These are phyloP conservation scores for Aureobasidium sp. DNA, from an alignment of 2,329 filamentous ascomycete genomes.

Conservation along the genomic window DNA sequence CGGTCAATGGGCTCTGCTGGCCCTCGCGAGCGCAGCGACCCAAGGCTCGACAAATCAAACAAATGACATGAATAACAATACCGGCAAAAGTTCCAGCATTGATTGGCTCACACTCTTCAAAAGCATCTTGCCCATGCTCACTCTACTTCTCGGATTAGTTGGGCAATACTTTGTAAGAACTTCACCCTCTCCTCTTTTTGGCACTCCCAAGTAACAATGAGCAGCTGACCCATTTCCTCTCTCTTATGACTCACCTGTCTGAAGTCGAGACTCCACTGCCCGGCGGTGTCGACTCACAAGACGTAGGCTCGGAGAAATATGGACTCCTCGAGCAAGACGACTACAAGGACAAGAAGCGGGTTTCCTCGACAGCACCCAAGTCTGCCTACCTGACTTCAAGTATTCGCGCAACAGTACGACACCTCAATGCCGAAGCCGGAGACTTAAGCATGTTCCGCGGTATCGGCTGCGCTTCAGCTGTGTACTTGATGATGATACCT, in stretches of 20 bases:
- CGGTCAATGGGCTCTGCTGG: not conserved
- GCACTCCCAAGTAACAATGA: not conserved
- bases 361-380: not conserved
- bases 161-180: not conserved
- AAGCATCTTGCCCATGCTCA: not conserved
- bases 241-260: not conserved
- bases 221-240: not conserved
- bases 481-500: not conserved
- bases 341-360: not conserved
- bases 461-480: not conserved
- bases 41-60: not conserved
- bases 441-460: constrained; percentile 11
- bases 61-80: not conserved
- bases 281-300: constrained; percentile 1
- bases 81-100: not conserved
- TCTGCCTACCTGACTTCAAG: constrained; percentile 4
- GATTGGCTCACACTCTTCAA: not conserved
- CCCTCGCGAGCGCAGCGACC: not conserved
- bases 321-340: not conserved
- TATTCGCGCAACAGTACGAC: constrained; percentile 10
- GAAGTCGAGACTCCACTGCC: not conserved
- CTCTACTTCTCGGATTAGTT: not conserved
- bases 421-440: constrained; percentile 9
- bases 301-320: constrained; percentile 1
- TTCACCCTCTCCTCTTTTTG: not conserved